Evolutionary conservation across 2,329 filamentous ascomycete species (phyloP).

Genomic region (Huntiella bhutanensis): DNA sequence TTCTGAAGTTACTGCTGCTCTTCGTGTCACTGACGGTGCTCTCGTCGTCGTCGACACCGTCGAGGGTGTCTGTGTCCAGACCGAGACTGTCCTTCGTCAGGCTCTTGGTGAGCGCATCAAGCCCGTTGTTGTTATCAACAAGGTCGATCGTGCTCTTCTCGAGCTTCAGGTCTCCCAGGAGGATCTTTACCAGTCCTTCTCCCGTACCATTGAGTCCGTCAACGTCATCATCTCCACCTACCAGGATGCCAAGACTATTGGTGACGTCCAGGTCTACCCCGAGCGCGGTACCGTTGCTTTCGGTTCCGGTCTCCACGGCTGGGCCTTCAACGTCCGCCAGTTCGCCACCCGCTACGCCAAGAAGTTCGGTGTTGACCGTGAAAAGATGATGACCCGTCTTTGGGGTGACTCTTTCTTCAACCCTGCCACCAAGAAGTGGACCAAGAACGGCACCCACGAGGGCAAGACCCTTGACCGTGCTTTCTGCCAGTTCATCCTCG

Average conservation of each 20-base stretch:
- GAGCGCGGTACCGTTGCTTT: conserved; percentile 96
- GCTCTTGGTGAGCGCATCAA: conserved; percentile 99
- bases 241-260: conserved; percentile 73
- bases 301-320: conserved; percentile 98
- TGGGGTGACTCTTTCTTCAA: conserved; percentile 99
- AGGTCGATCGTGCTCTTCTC: conserved; percentile 98
- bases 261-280: conserved; percentile 97
- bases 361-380: conserved; percentile 99
- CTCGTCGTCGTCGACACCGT: conserved; percentile 99
- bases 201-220: conserved; percentile 97
- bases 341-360: conserved; percentile 93
- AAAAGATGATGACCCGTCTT: conserved; percentile 99
- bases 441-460: conserved; percentile 64
- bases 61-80: conserved; percentile 99
- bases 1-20: conserved; percentile 95
- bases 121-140: conserved; percentile 99
- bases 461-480: conserved; percentile 89
- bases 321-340: conserved; percentile 98
- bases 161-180: conserved; percentile 98
- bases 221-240: conserved; percentile 99
- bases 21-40: conserved; percentile 98
- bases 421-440: conserved; percentile 99
- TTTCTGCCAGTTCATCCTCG: conserved; percentile 98
- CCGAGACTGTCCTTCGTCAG: conserved; percentile 97
- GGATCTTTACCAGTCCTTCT: conserved; percentile 99